Conservation (phyloP, 2,329 filamentous ascomycete genomes). For the Botrytis hyacinthi region DNA sequence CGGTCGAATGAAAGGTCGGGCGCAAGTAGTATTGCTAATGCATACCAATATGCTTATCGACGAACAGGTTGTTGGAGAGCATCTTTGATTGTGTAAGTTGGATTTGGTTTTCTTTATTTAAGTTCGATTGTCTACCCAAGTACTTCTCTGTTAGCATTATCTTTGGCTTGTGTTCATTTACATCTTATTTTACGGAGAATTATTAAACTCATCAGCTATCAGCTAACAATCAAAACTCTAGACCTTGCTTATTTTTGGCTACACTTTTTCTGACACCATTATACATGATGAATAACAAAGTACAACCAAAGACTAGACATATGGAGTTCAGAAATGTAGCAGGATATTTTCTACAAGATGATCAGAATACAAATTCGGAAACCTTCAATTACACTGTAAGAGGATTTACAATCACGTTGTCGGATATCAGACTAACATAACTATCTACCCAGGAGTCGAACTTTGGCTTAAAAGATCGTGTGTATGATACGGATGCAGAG, state of each 20-base stretch:
- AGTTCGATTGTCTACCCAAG: not conserved
- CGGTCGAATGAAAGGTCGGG: conserved; percentile 5
- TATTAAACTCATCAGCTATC: not conserved
- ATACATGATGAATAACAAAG: conserved; percentile 32
- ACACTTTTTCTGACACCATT: conserved; percentile 30
- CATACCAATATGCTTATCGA: conserved; percentile 12
- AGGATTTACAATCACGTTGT: conserved; percentile 58
- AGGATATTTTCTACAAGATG: conserved; percentile 65
- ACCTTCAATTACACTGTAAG: conserved; percentile 62
- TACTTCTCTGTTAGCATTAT: not conserved
- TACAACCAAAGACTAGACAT: conserved; percentile 21
- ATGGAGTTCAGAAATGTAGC: conserved; percentile 56
- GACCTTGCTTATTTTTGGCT: conserved; percentile 31
- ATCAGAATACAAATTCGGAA: conserved; percentile 52
- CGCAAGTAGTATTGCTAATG: conserved; percentile 1
- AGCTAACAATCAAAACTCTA: conserved; percentile 19
- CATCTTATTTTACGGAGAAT: too few relatives aligned
- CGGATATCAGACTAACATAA: conserved; percentile 1
- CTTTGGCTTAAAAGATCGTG: conserved; percentile 61
- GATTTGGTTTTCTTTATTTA: not conserved
- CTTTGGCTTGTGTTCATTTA: not conserved
- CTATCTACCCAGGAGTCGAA: conserved; percentile 51
- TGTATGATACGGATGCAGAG: conserved; percentile 54
- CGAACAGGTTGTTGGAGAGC: not conserved
- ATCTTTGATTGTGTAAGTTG: conserved; percentile 12